Evolutionary conservation across 176 grass and related monocot species (phyloP), one percentile per base, ranked within the genome.

Genomic region (Cenchrus americanus): DNA sequence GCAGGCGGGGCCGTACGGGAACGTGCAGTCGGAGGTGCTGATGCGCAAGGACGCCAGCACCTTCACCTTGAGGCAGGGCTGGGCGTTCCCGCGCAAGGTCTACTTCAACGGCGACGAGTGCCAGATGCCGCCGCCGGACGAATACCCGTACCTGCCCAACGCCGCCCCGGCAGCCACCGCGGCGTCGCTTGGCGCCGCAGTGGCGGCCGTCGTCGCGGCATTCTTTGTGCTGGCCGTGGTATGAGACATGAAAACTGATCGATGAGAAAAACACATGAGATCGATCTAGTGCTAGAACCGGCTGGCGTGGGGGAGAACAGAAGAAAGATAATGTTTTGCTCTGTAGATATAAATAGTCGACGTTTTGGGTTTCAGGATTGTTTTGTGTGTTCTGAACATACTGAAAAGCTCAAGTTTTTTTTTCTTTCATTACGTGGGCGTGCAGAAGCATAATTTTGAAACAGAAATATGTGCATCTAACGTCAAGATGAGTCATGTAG

Each of bases 31-130:
- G 42, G 97, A 96, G 90, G 86, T 96, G 72, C 83, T 96, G 14
- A 72, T 99, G 85, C 80, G 84, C 14, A 99, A 96, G 89, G 97
- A 94, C 47, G 80, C 22, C 4, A 70, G 71, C 47, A 82, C 89
- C 7, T 96, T 99, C 91, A 99, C 91, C 1, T 92, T 99, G 77
- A 94, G 81, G 59, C 83, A 99, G 81, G 97, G 97, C 3, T 99
- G 97, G 93, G 91, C 93, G n/a, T 99, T 99, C 85, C 97, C 91
- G 21, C 86, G 89, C 14, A 99, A 90, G 88, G 82, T 99, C n/a
- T 96, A 96, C 89, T 96, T 99, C 89, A 99, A 99, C 71, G 93
- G 93, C 78, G 91, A 99, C 78, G 87, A 96, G 85, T 99, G 93
- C 86, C 79, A 22, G 81, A 85, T 96, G 91, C 93, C 93, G n/a